phyloP scores from a whole-genome alignment of 2,329 filamentous ascomycete species.

The Phaeomoniella chlamydospora region DNA sequence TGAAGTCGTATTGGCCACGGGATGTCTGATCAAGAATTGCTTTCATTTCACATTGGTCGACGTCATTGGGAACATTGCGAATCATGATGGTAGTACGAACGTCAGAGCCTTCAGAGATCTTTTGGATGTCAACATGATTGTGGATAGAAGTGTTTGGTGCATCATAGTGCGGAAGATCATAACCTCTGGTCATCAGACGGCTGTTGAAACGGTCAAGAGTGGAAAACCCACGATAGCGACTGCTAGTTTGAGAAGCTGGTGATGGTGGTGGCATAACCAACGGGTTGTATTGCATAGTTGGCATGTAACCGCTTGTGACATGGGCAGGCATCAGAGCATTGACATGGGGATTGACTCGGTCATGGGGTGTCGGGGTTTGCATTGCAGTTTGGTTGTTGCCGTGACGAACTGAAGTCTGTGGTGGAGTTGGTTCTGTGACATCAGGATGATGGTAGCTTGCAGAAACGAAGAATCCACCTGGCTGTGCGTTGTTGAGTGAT shows the following conservation, averaged over 20 bases:
- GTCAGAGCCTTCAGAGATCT: constrained; percentile 46
- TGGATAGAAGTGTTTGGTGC: constrained; percentile 21
- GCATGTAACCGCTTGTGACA: no score
- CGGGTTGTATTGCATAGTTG: no score
- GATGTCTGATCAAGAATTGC: constrained; percentile 63
- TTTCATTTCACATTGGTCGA: constrained; percentile 66
- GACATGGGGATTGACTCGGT: no score
- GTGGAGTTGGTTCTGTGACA: neutral
- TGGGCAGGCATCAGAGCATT: no score
- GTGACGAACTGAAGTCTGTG: constrained; percentile 8
- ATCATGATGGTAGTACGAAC: constrained; percentile 82
- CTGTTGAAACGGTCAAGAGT: no score
- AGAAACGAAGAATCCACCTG: neutral
- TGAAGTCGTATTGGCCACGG: constrained; percentile 78
- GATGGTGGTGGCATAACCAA: no score
- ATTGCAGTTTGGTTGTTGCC: no score
- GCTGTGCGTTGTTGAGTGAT: neutral
- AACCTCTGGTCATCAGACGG: constrained; percentile 14
- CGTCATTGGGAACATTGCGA: constrained; percentile 85
- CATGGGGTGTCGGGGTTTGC: no score
- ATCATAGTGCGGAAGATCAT: constrained; percentile 12
- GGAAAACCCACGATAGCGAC: no score
- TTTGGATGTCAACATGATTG: constrained; percentile 27
- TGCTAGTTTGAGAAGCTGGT: no score
- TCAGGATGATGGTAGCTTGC: constrained; percentile 1